These are phyloP conservation scores for Alternaria novae-zelandiae DNA, from an alignment of 2,329 filamentous ascomycete genomes.

Conservation along the genomic window DNA sequence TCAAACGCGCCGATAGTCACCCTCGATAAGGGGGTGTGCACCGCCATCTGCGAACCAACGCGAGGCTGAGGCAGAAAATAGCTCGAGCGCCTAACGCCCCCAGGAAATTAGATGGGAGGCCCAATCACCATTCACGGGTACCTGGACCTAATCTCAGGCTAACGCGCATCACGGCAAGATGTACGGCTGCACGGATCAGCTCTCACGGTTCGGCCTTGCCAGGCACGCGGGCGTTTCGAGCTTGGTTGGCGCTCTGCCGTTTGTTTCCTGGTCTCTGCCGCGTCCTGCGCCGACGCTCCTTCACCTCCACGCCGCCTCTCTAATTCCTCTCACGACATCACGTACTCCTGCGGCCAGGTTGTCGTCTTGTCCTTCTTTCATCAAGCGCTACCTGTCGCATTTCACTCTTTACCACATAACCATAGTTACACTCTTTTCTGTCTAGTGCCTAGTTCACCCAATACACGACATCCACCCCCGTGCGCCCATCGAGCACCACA, in stretches of 20 bases:
- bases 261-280: constrained; percentile 20
- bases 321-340: constrained; percentile 22
- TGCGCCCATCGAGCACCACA: constrained; percentile 26
- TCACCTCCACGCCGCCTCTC: constrained; percentile 24
- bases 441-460: constrained; percentile 36
- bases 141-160: constrained; percentile 33
- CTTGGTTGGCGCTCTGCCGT: constrained; percentile 21
- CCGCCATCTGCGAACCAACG: constrained; percentile 16
- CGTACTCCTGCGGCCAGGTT: constrained; percentile 45
- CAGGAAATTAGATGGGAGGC: constrained; percentile 35
- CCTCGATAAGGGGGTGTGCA: constrained; percentile 28
- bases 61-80: constrained; percentile 27
- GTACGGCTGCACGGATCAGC: constrained; percentile 26
- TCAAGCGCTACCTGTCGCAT: constrained; percentile 43
- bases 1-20: constrained; percentile 19
- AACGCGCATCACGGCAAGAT: constrained; percentile 29
- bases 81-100: constrained; percentile 26
- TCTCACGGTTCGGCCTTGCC: constrained; percentile 9
- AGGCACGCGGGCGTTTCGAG: constrained; percentile 34
- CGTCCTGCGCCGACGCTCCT: constrained; percentile 10
- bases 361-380: constrained; percentile 49
- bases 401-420: constrained; percentile 40
- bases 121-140: constrained; percentile 35
- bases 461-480: constrained; percentile 31
- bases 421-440: constrained; percentile 39